phyloP scores from a whole-genome alignment of 164 flowering plant species.

The Sedum album region DNA sequence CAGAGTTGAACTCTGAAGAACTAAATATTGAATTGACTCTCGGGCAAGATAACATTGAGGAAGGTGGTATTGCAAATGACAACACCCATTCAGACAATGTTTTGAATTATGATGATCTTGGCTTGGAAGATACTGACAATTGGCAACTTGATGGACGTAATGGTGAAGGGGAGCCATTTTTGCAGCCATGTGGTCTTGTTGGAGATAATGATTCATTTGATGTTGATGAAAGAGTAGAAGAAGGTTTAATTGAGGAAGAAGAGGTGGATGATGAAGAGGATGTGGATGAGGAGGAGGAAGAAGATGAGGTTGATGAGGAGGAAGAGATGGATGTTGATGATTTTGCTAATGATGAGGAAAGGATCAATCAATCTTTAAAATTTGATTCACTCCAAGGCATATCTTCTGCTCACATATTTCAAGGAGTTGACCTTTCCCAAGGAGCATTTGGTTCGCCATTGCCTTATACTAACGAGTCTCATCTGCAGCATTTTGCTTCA shows the following conservation, averaged over 20 bases:
- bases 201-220: slow-evolving; percentile 17
- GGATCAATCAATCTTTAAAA: slow-evolving; percentile 22
- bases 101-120: slow-evolving; percentile 38
- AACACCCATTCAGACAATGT: slow-evolving; percentile 8
- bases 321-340: slow-evolving; percentile 18
- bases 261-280: too few relatives aligned
- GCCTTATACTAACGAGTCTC: slow-evolving; percentile 31
- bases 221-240: slow-evolving; percentile 17
- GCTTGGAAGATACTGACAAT: slow-evolving; percentile 23
- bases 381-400: slow-evolving; percentile 24
- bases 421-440: slow-evolving; percentile 32
- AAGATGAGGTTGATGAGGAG: neutral
- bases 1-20: slow-evolving; percentile 22
- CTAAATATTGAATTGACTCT: slow-evolving; percentile 32
- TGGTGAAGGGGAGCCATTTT: slow-evolving; percentile 17
- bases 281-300: too few relatives aligned
- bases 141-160: slow-evolving; percentile 35
- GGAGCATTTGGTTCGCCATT: slow-evolving; percentile 25
- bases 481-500: slow-evolving; percentile 30
- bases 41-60: slow-evolving; percentile 24
- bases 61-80: neutral
- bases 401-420: slow-evolving; percentile 37
- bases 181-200: slow-evolving; percentile 38
- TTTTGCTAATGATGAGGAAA: slow-evolving; percentile 17
- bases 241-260: slow-evolving; percentile 15